Conservation (phyloP, 2,329 filamentous ascomycete species). For the Fusarium redolens region DNA sequence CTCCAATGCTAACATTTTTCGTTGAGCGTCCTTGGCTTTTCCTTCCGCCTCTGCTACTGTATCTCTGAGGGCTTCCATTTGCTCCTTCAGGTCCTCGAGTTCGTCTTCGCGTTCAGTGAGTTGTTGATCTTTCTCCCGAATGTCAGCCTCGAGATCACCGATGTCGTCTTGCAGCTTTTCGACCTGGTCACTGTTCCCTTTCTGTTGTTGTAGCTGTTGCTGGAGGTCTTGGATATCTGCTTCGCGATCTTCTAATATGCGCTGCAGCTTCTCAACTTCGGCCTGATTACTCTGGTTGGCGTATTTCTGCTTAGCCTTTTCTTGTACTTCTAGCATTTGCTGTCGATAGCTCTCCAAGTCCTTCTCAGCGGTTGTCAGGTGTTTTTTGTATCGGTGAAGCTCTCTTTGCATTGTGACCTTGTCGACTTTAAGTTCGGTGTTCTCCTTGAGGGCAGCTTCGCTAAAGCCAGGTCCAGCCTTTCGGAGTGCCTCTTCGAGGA, state of each 20-base stretch:
- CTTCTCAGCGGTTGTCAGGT: conserved; percentile 82
- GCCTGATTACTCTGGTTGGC: conserved; percentile 75
- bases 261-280: conserved; percentile 69
- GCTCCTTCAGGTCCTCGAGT: conserved; percentile 72
- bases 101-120: conserved; percentile 82
- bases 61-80: conserved; percentile 68
- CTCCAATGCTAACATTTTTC: conserved; percentile 65
- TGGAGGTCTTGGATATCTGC: conserved; percentile 71
- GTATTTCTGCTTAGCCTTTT: conserved; percentile 81
- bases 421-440: conserved; percentile 94
- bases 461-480: conserved; percentile 92
- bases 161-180: conserved; percentile 79
- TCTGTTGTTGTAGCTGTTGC: conserved; percentile 66
- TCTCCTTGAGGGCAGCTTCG: conserved; percentile 89
- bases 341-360: conserved; percentile 86
- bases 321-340: conserved; percentile 84
- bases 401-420: conserved; percentile 91
- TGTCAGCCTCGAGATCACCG: conserved; percentile 78
- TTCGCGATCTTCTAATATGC: conserved; percentile 67
- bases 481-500: conserved; percentile 88
- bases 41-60: conserved; percentile 66
- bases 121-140: conserved; percentile 79
- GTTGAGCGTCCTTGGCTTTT: conserved; percentile 66
- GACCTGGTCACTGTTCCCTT: conserved; percentile 67
- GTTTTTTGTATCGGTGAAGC: conserved; percentile 86